phyloP scores from a whole-genome alignment of 768 basidiomycete species.

The Nidularia pulvinata region DNA sequence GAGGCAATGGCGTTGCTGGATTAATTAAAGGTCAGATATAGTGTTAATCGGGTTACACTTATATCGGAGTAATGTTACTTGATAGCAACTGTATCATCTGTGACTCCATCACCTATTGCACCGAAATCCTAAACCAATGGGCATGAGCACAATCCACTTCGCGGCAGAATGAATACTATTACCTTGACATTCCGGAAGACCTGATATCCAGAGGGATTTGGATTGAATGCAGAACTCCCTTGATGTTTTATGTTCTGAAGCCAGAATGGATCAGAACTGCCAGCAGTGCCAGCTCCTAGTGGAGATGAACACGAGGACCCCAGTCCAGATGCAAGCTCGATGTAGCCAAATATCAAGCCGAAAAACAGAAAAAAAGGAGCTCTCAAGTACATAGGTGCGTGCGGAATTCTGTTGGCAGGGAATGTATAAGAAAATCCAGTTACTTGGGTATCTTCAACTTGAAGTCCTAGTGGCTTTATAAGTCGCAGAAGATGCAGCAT shows the following conservation, averaged over 20 bases:
- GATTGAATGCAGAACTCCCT: constrained; percentile 66
- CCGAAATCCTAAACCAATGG: constrained; percentile 29
- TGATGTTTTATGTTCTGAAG: constrained; percentile 71
- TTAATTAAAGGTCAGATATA: constrained; percentile 4
- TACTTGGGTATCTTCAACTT: too few species aligned
- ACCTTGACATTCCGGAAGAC: constrained; percentile 80
- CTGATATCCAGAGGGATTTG: constrained; percentile 51
- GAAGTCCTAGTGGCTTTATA: too few species aligned
- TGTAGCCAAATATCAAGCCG: background rate
- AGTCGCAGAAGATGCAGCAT: too few species aligned
- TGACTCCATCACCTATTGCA: constrained; percentile 55
- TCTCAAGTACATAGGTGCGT: too few species aligned
- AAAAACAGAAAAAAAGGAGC: background rate
- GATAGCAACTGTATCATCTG: constrained; percentile 78
- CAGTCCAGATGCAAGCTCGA: constrained; percentile 24
- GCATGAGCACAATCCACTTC: background rate
- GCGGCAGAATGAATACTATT: background rate
- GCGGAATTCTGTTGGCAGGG: too few species aligned
- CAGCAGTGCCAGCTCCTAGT: constrained; percentile 48
- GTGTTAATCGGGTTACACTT: background rate
- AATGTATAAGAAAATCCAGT: too few species aligned
- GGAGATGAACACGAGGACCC: constrained; percentile 43
- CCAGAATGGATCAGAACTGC: constrained; percentile 65
- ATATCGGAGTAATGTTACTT: constrained; percentile 36
- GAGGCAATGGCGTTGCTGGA: constrained; percentile 62